Evolutionary conservation across 306 rosid genomes (phyloP), one percentile per base, ranked within the genome.

Genomic region (Macrotyloma uniflorum): DNA sequence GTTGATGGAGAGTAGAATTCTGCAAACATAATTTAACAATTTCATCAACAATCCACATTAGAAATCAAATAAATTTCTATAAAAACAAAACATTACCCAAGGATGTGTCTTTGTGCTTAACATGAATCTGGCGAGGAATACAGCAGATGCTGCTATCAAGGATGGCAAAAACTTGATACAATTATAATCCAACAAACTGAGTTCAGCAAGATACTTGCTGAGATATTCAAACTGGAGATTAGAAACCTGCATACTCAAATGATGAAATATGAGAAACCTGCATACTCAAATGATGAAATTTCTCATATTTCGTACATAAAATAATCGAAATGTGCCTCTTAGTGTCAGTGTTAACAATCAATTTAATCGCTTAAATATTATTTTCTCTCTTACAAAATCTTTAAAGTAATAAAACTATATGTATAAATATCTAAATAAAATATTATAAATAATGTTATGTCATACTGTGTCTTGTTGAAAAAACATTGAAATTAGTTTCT

Each of bases 111-210:
- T 92, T 5, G 95, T 88, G 23, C 32, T 76, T 61, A 88, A 53
- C 11, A 92, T 88, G 69, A 89, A 92, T 63, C 89, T 87, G 0
- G 98, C 85, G 6, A 92, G 88, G 87, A 88, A 94, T 9, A 87
- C 76, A 22, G 83, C 95, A 0, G 98, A 89, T 0, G 97, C 93
- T 0, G 97, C 98, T 53, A 92, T 87, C 89, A 90, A 74, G 53
- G 98, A 94, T 74, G 98, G 97, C 83, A 92, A 76, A 80, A 84
- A 90, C 80, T 87, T 89, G 0, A 94, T 85, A 72, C 93, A 89
- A 62, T 73, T 71, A 72, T 92, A 94, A 30, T 94, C 98, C 61
- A 94, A 67, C 84, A 94, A 80, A 75, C 97, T 94, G 36, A 94
- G 88, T 83, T 94, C 98, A 1, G 95, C 97, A 33, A 92, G 91